Evolutionary conservation across 2,329 filamentous ascomycete genomes (phyloP).

Genomic region (Sclerotinia trifoliorum): DNA sequence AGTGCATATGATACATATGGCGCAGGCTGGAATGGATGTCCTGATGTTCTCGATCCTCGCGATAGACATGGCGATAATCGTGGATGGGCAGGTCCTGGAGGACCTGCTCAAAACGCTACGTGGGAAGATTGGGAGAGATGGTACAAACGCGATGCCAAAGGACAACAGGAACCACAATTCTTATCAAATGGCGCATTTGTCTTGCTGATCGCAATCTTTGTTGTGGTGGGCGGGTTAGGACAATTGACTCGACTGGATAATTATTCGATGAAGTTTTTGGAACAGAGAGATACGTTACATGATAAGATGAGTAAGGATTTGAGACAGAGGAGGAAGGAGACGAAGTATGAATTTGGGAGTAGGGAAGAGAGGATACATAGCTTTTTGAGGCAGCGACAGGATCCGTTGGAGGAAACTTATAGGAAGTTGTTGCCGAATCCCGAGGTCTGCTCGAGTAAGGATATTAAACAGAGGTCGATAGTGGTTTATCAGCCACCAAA

Average conservation of each 20-base stretch:
- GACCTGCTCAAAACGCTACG: constrained; percentile 73
- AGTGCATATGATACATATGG: constrained; percentile 80
- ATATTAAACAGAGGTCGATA: constrained; percentile 35
- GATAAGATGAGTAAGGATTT: constrained; percentile 64
- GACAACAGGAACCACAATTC: constrained; percentile 56
- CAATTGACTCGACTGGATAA: constrained; percentile 70
- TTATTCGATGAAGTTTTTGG: constrained; percentile 61
- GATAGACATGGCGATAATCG: constrained; percentile 28
- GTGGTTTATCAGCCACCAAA: constrained; percentile 26
- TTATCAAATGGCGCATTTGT: constrained; percentile 80
- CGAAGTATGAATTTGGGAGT: constrained; percentile 51
- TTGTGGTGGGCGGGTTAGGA: constrained; percentile 66
- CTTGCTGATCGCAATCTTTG: constrained; percentile 66
- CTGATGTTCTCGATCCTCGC: constrained; percentile 38
- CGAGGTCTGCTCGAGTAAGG: constrained; percentile 48
- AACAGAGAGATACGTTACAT: constrained; percentile 64
- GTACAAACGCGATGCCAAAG: constrained; percentile 54
- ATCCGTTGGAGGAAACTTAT: constrained; percentile 45
- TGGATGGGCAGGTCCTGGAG: constrained; percentile 36
- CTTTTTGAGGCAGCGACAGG: constrained; percentile 68
- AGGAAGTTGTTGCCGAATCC: constrained; percentile 46
- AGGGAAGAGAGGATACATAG: constrained; percentile 69
- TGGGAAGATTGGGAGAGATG: constrained; percentile 98
- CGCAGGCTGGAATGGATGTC: constrained; percentile 68
- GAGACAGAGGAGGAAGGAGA: constrained; percentile 52